Base-by-base conservation (phyloP, 768 basidiomycete genomes). In the Mycena latifolia region DNA sequence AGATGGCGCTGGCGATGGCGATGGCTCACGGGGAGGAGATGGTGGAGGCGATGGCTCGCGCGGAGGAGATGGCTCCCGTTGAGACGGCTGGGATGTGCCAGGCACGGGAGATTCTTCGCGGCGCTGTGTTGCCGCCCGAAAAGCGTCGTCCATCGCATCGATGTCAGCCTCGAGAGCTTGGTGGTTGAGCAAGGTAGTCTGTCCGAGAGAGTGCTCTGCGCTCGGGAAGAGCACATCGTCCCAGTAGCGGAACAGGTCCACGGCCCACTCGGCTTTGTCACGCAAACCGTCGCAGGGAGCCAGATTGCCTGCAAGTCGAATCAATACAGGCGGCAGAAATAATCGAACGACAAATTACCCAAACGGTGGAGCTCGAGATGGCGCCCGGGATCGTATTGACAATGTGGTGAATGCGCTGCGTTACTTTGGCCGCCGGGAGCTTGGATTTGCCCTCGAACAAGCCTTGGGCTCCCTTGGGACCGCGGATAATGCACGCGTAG, bases 171-270 rank as follows among this genome's bases (percentile, higher is more conserved):
- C 3, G 2, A 63, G 27, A 33, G 62, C 62, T 27, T 33, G 55
- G 3, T 18, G 54, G 22, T 63, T 57, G 22, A 17, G n/a, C 7
- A 37, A 52, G 48, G 50, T 22, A 5, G 12, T 25, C 50, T 61
- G 35, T n/a, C 59, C 29, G 28, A 29, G 51, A 1, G 62, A 63
- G 55, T 63, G 11, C n/a, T 57, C 55, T 5, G 62, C n/a, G 22
- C 51, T 56, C 39, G 63, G 63, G 33, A 65, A 65, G 17, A 65
- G 41, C 0, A 58, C 31, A 2, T 22, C 41, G 51, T 65, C 50
- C 63, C 63, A 65, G 27, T 35, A 39, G 17, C 14, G 48, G 55
- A 65, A 46, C 29, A 65, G 25, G 3, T 53, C 55, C 0, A 37
- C 2, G 2, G 56, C 63, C 63, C 63, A 65, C 2, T 51, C 63